phyloP scores from a whole-genome alignment of 1,284 basidiomycete genomes.

The Irpex lacteus region DNA sequence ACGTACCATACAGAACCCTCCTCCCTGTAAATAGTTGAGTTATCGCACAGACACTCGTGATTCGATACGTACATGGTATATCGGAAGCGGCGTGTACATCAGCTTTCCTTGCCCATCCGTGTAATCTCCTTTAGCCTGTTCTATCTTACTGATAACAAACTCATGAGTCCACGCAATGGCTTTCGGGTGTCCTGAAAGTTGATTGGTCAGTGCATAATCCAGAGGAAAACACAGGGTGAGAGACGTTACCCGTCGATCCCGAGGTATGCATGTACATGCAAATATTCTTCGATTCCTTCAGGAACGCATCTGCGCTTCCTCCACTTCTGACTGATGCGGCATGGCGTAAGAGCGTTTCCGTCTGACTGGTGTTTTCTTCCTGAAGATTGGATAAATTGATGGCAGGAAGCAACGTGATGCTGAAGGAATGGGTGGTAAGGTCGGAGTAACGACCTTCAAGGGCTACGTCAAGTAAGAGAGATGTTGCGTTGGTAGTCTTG shows the following conservation, averaged over 20 bases:
- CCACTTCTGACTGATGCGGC: constrained; percentile 19
- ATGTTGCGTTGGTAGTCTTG: constrained; percentile 21
- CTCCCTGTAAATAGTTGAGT: background rate
- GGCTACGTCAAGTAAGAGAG: constrained; percentile 28
- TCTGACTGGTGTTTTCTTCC: background rate
- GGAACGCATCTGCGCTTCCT: constrained; percentile 13
- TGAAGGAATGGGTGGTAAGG: constrained; percentile 13
- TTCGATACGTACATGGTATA: background rate
- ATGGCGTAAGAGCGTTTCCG: constrained; percentile 5
- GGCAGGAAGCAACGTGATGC: constrained; percentile 10
- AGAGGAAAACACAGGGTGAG: background rate
- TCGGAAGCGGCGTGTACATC: background rate
- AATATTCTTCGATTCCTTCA: background rate
- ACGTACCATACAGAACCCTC: background rate
- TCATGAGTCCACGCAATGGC: background rate
- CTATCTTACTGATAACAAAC: background rate
- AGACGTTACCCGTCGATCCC: background rate
- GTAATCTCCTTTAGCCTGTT: background rate
- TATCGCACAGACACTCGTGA: background rate
- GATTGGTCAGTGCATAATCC: background rate
- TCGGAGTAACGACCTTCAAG: constrained; percentile 11
- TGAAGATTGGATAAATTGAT: background rate
- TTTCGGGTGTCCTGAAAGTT: background rate
- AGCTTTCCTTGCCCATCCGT: background rate
- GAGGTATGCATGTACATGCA: constrained; percentile 2